Percentiles rank a stretch among this genome's conserved stretches.
Conservation (phyloP, 768 basidiomycete genomes). For the Phylloporus sp. region DNA sequence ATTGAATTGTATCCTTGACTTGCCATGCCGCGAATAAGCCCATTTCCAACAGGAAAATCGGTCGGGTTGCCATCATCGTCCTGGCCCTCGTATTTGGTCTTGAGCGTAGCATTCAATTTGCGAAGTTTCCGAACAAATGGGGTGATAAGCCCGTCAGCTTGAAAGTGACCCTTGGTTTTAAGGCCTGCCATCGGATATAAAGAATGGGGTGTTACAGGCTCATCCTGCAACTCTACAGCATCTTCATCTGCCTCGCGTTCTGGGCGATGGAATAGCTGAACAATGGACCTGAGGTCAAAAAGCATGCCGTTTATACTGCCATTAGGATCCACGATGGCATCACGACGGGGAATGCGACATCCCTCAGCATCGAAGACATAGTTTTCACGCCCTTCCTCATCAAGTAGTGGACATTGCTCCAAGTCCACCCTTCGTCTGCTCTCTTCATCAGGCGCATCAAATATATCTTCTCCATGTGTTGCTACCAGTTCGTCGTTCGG, state of each 20-base stretch:
- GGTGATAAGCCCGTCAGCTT: background rate
- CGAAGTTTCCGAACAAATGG: background rate
- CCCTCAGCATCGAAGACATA: background rate
- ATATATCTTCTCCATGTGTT: background rate
- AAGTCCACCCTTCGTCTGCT: background rate
- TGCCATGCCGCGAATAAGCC: background rate
- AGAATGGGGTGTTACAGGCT: background rate
- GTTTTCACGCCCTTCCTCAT: background rate
- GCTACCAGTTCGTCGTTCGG: background rate
- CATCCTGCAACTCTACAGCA: background rate
- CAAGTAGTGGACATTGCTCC: background rate
- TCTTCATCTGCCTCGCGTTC: background rate
- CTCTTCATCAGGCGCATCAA: background rate
- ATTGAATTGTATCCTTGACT: background rate
- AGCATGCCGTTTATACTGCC: background rate
- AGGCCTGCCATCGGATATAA: background rate
- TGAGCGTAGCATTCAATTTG: background rate
- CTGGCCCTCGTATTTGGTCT: rapidly evolving
- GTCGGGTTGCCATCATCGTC: background rate
- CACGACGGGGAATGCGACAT: background rate
- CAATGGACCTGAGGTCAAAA: background rate
- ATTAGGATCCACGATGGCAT: background rate
- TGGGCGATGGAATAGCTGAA: background rate
- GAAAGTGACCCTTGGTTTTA: background rate
- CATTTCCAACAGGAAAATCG: too few species aligned